phyloP scores from a whole-genome alignment of 164 flowering plant genomes.

The Chimonanthus praecox region DNA sequence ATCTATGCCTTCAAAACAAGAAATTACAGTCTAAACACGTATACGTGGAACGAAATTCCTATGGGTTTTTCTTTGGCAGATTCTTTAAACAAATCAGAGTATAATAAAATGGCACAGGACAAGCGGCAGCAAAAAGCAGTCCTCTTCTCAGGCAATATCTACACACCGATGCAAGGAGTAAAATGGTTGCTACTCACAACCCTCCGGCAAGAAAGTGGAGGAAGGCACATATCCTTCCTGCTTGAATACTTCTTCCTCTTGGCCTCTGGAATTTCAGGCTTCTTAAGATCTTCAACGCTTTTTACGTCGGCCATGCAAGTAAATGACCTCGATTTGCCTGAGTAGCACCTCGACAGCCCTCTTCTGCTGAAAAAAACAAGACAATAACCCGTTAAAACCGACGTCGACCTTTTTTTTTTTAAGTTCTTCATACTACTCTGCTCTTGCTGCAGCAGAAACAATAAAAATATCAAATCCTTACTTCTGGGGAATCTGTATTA shows the following conservation, averaged over 20 bases:
- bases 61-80: neutral
- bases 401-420: neutral
- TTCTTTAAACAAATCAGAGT: neutral
- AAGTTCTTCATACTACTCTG: too few species aligned
- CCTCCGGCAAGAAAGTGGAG: neutral
- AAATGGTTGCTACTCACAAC: neutral
- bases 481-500: neutral
- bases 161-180: neutral
- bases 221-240: constrained; percentile 10
- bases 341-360: constrained; percentile 56
- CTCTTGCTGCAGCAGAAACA: too few species aligned
- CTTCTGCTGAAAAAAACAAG: constrained; percentile 31
- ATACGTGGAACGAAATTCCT: neutral
- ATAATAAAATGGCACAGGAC: too few species aligned
- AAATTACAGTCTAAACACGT: neutral
- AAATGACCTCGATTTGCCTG: constrained; percentile 58
- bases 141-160: neutral
- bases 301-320: constrained; percentile 41
- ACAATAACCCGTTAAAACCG: neutral
- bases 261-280: constrained; percentile 39
- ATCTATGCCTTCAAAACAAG: neutral
- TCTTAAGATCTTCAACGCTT: constrained; percentile 52
- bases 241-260: constrained; percentile 40
- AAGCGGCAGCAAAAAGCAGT: neutral
- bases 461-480: too few species aligned